These are phyloP conservation scores for Barbatosphaeria neglecta DNA, from an alignment of 495 filamentous ascomycete genomes.

Conservation along the genomic window DNA sequence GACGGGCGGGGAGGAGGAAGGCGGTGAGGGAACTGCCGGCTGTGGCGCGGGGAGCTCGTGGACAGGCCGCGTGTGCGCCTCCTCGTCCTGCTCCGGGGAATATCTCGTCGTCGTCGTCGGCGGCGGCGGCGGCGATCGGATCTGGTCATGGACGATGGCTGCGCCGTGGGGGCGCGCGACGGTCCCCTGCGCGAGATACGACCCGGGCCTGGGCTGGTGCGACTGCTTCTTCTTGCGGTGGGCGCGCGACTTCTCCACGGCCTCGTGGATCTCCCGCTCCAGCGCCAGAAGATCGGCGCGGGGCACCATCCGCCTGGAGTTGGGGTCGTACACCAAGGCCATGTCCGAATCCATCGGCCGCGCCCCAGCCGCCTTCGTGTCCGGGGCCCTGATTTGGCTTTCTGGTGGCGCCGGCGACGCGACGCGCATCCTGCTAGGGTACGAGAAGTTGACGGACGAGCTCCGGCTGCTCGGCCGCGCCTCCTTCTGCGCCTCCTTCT, in stretches of 20 bases:
- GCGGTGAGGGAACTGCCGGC: too few relatives aligned
- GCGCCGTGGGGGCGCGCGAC: slow-evolving; percentile 17
- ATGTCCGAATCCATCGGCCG: slow-evolving; percentile 17
- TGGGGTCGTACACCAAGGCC: slow-evolving; percentile 43
- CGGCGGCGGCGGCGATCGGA: slow-evolving; percentile 5
- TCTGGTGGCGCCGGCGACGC: slow-evolving; percentile 15
- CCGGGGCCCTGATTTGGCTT: neutral
- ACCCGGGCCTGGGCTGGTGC: slow-evolving; percentile 12
- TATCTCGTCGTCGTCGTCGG: neutral
- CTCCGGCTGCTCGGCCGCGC: slow-evolving; percentile 46
- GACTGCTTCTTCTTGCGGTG: slow-evolving; percentile 44
- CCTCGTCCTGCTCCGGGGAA: too few relatives aligned
- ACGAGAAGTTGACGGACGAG: slow-evolving; percentile 75
- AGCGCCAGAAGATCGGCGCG: slow-evolving; percentile 20
- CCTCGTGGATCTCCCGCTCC: slow-evolving; percentile 30
- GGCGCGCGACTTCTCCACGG: slow-evolving; percentile 37
- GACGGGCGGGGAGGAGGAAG: neutral
- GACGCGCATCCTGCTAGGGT: slow-evolving; percentile 39
- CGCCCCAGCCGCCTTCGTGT: slow-evolving; percentile 9
- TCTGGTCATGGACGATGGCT: slow-evolving; percentile 23
- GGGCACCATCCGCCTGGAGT: slow-evolving; percentile 43
- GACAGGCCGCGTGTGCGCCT: too few relatives aligned
- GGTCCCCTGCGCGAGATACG: slow-evolving; percentile 24
- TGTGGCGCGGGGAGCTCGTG: neutral
- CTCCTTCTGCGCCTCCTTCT: slow-evolving; percentile 12